A percentile compares a stretch with the other conserved stretches of the same genome.
These are phyloP conservation scores for Penicillium carneum DNA, from an alignment of 2,329 filamentous ascomycete species.

Conservation along the genomic window DNA sequence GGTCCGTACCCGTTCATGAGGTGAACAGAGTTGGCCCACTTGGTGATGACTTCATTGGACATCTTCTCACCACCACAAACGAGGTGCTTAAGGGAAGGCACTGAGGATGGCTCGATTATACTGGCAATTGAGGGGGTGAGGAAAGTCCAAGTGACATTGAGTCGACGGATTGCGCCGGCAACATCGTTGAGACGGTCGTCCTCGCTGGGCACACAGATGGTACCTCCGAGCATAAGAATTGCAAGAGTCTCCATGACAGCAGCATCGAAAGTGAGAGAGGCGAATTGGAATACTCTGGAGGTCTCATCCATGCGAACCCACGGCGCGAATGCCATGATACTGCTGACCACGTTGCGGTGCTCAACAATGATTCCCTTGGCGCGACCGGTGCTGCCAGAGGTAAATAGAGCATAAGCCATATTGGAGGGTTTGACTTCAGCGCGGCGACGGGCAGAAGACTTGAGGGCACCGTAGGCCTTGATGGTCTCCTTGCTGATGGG, in stretches of 20 bases:
- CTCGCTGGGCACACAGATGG: constrained; percentile 58
- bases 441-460: constrained; percentile 10
- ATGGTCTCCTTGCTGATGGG: constrained; percentile 45
- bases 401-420: constrained; percentile 48
- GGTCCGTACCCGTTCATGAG: constrained; percentile 52
- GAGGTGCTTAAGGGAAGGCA: constrained; percentile 53
- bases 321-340: constrained; percentile 42
- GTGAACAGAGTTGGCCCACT: constrained; percentile 65
- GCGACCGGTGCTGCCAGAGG: constrained; percentile 49
- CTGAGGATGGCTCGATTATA: constrained; percentile 51
- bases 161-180: constrained; percentile 55
- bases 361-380: constrained; percentile 50
- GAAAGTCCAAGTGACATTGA: constrained; percentile 59
- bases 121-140: constrained; percentile 56
- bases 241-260: constrained; percentile 51
- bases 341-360: constrained; percentile 45
- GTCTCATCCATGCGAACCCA: constrained; percentile 35
- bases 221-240: constrained; percentile 54
- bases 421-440: constrained; percentile 33
- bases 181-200: constrained; percentile 58
- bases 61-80: constrained; percentile 65
- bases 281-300: constrained; percentile 53
- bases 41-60: constrained; percentile 72
- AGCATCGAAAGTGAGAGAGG: constrained; percentile 57
- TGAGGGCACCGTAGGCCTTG: constrained; percentile 37